A percentile compares a stretch with the other conserved stretches of the same genome.
Evolutionary conservation across 2,329 filamentous ascomycete species (phyloP).

Genomic region (Fusarium foetens): DNA sequence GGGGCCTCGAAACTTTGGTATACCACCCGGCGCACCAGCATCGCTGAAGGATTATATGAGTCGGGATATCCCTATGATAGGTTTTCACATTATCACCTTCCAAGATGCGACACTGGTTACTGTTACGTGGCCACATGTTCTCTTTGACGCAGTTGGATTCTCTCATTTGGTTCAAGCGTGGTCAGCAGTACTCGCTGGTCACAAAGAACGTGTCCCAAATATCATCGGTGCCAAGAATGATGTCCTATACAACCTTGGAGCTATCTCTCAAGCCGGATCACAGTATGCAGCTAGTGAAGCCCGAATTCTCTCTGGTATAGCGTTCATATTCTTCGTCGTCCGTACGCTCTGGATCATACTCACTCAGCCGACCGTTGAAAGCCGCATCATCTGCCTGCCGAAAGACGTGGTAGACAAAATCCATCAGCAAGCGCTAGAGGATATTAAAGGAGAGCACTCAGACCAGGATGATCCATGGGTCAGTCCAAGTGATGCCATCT

Average conservation of each 20-base stretch:
- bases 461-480: not conserved
- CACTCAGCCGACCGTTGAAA: not conserved
- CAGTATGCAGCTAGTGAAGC: not conserved
- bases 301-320: not conserved
- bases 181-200: fast-evolving
- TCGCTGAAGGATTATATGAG: not conserved
- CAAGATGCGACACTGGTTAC: not conserved
- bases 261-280: fast-evolving
- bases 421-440: not conserved
- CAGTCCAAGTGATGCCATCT: not conserved
- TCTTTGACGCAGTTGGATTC: not conserved
- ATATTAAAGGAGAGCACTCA: not conserved
- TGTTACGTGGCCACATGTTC: not conserved
- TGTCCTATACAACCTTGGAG: not conserved
- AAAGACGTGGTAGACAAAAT: not conserved
- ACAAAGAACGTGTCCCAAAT: fast-evolving
- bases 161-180: not conserved
- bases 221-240: not conserved
- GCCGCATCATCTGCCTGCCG: not conserved
- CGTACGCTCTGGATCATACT: not conserved
- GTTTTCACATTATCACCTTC: not conserved
- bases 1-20: fast-evolving
- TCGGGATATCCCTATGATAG: not conserved
- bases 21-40: fast-evolving
- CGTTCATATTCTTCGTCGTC: not conserved